Conservation (phyloP, 768 basidiomycete species). For the Harrya chromipes region DNA sequence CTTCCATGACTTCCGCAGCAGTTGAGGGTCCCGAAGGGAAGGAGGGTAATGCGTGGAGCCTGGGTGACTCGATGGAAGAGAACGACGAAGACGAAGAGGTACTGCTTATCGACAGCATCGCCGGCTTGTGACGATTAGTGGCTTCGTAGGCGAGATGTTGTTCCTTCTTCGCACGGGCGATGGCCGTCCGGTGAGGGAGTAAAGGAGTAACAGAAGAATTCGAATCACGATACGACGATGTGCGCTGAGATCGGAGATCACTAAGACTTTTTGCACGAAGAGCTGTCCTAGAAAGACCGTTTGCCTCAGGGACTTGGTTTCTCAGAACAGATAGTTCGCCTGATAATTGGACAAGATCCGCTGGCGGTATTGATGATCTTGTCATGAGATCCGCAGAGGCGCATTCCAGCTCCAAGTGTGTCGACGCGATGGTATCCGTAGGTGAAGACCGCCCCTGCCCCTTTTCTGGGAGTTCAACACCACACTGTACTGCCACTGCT, state of each 20-base stretch:
- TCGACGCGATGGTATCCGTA: constrained; percentile 15
- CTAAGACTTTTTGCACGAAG: constrained; percentile 52
- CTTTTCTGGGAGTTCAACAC: constrained; percentile 60
- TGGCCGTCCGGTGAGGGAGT: constrained; percentile 31
- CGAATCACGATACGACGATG: constrained; percentile 35
- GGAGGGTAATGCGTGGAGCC: constrained; percentile 41
- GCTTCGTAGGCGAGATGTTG: constrained; percentile 39
- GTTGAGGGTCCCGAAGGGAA: constrained; percentile 76
- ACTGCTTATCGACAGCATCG: constrained; percentile 60
- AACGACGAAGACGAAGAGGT: constrained; percentile 67
- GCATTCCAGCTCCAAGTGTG: constrained; percentile 14
- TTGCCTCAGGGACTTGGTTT: constrained; percentile 28
- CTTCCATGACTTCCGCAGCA: constrained; percentile 66
- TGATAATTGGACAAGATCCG: constrained; percentile 7
- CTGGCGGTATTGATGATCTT: constrained; percentile 10
- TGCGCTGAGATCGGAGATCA: constrained; percentile 42
- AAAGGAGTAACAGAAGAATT: constrained; percentile 35
- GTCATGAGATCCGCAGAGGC: constrained; percentile 16
- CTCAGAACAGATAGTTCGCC: constrained; percentile 29
- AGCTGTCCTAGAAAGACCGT: constrained; percentile 27
- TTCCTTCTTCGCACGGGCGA: constrained; percentile 35
- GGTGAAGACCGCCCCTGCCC: constrained; percentile 37
- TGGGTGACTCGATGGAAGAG: constrained; percentile 57
- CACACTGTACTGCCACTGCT: constrained; percentile 70
- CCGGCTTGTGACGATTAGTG: constrained; percentile 41